Evolutionary conservation across 2,329 filamentous ascomycete genomes (phyloP).

Genomic region (Paracamarosporium sp.): DNA sequence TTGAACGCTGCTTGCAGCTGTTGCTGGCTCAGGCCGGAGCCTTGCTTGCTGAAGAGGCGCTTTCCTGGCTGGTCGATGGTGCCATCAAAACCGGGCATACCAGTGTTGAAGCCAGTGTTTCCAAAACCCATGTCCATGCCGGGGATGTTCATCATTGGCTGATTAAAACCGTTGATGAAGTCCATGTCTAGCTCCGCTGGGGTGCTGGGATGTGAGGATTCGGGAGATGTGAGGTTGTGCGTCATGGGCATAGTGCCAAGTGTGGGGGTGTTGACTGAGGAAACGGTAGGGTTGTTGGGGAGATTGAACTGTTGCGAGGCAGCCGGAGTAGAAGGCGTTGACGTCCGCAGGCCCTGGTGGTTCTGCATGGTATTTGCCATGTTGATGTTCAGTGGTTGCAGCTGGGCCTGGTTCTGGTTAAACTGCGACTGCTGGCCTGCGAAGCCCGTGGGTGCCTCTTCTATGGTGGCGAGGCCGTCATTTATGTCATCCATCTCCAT

Average conservation of each 20-base stretch:
- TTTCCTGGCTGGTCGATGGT: slow-evolving; percentile 93
- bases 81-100: slow-evolving; percentile 50
- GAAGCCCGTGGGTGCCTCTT: slow-evolving; percentile 73
- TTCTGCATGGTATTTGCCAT: slow-evolving; percentile 72
- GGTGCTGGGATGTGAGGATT: slow-evolving; percentile 73
- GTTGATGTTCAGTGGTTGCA: slow-evolving; percentile 80
- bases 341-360: slow-evolving; percentile 82
- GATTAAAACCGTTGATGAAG: slow-evolving; percentile 58
- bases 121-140: slow-evolving; percentile 42
- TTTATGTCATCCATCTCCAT: slow-evolving; percentile 96
- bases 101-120: slow-evolving; percentile 46
- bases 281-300: slow-evolving; percentile 94
- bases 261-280: slow-evolving; percentile 94
- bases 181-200: slow-evolving; percentile 79
- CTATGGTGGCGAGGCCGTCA: slow-evolving; percentile 61
- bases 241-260: slow-evolving; percentile 78
- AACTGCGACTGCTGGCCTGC: slow-evolving; percentile 58
- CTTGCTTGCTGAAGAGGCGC: slow-evolving; percentile 83
- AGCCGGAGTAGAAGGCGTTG: slow-evolving; percentile 82
- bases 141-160: slow-evolving; percentile 45
- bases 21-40: slow-evolving; percentile 72
- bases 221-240: slow-evolving; percentile 65
- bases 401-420: slow-evolving; percentile 59
- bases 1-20: slow-evolving; percentile 78
- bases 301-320: slow-evolving; percentile 72